Conservation (phyloP, 352 stramenopile species). For the Globisporangium carolinianum region DNA sequence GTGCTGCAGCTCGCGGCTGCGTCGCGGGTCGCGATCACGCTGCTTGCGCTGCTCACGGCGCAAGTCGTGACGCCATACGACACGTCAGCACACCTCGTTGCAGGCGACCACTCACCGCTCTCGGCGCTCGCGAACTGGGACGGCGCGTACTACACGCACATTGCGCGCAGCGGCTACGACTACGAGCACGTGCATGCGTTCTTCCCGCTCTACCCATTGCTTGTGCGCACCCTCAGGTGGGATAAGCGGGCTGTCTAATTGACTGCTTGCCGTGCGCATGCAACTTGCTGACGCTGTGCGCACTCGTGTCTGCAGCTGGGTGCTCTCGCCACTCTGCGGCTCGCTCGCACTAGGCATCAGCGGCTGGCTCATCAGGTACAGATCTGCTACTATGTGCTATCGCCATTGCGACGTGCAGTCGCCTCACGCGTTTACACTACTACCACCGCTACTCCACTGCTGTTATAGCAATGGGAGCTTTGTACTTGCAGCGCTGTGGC, state of each 20-base stretch:
- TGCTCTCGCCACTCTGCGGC: slow-evolving; percentile 14
- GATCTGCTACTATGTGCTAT: neutral
- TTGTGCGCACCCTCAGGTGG: slow-evolving; percentile 28
- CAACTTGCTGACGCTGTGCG: neutral
- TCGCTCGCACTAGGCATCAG: slow-evolving; percentile 23
- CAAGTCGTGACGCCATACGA: slow-evolving; percentile 57
- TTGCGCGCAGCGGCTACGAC: slow-evolving; percentile 68
- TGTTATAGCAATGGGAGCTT: slow-evolving; percentile 59
- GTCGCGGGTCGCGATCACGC: slow-evolving; percentile 37
- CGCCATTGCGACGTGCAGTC: no score
- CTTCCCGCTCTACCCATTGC: slow-evolving; percentile 71
- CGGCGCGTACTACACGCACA: slow-evolving; percentile 75
- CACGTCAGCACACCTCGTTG: slow-evolving; percentile 42
- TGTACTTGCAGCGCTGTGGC: slow-evolving; percentile 54
- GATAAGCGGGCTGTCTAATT: neutral
- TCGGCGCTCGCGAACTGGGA: slow-evolving; percentile 74
- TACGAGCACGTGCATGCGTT: slow-evolving; percentile 85
- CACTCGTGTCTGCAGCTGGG: slow-evolving; percentile 4
- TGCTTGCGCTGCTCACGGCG: slow-evolving; percentile 36
- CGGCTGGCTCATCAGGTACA: slow-evolving; percentile 50
- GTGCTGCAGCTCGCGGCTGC: slow-evolving; percentile 42
- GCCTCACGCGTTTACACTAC: neutral
- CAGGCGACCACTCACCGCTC: slow-evolving; percentile 18
- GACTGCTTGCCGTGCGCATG: neutral
- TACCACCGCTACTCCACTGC: neutral